A percentile compares a stretch with the other conserved stretches of the same genome.
phyloP scores from a whole-genome alignment of 495 filamentous ascomycete species.

The Xylaria bambusicola region DNA sequence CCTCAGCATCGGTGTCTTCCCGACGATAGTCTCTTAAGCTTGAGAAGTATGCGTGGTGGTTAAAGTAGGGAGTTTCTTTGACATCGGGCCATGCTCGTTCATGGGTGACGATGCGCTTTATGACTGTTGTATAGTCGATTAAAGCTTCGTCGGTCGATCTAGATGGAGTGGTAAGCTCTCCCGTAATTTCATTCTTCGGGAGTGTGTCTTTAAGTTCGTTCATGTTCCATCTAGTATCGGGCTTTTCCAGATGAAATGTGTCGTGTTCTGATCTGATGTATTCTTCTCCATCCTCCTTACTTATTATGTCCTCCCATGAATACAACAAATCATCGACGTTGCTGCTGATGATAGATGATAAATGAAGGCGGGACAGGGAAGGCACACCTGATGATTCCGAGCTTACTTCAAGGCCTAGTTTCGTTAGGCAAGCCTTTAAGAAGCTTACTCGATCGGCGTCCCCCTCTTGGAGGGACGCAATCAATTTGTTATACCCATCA shows the following conservation, averaged over 20 bases:
- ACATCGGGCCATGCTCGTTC: slow-evolving; percentile 66
- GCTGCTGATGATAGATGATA: slow-evolving; percentile 68
- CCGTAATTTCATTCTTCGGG: slow-evolving; percentile 26
- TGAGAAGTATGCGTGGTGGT: slow-evolving; percentile 76
- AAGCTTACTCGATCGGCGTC: slow-evolving; percentile 73
- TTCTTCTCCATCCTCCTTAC: slow-evolving; percentile 64
- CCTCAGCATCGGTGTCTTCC: slow-evolving; percentile 52
- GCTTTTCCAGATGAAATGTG: slow-evolving; percentile 72
- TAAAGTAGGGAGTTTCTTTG: slow-evolving; percentile 85
- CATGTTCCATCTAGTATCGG: slow-evolving; percentile 61
- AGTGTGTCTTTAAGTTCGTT: slow-evolving; percentile 38
- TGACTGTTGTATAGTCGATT: slow-evolving; percentile 71
- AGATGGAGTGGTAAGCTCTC: slow-evolving; percentile 26
- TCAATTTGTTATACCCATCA: slow-evolving; percentile 65
- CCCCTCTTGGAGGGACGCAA: slow-evolving; percentile 69
- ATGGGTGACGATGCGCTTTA: slow-evolving; percentile 73
- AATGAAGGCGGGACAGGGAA: slow-evolving; percentile 80
- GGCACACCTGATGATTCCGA: slow-evolving; percentile 71
- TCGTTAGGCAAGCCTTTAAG: slow-evolving; percentile 76
- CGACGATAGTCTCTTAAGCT: slow-evolving; percentile 67
- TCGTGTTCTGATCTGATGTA: slow-evolving; percentile 86
- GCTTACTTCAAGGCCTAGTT: slow-evolving; percentile 78
- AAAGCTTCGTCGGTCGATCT: slow-evolving; percentile 53
- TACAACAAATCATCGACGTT: slow-evolving; percentile 68
- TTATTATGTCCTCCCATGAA: slow-evolving; percentile 68